phyloP scores from a whole-genome alignment of 805 yeast genomes.

The Pichia exigua region DNA sequence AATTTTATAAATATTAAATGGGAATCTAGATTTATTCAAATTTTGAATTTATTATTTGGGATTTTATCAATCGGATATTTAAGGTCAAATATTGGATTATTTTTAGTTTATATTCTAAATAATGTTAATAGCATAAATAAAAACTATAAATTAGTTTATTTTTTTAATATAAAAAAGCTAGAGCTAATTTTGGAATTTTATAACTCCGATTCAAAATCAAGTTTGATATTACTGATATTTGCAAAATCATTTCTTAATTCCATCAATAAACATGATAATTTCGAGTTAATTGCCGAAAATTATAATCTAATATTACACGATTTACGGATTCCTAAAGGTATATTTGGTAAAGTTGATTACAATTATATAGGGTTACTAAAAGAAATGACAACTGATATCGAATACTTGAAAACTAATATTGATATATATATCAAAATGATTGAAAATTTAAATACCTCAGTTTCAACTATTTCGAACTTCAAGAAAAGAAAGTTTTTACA shows the following conservation, averaged over 20 bases:
- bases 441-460: not conserved
- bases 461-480: not conserved
- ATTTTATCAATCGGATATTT: conserved; percentile 24
- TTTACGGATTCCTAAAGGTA: not conserved
- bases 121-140: conserved; percentile 13
- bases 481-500: not conserved
- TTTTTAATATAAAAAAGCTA: conserved; percentile 13
- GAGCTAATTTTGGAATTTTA: not conserved
- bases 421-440: not conserved
- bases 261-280: conserved; percentile 2
- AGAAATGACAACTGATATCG: conserved; percentile 5
- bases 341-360: conserved; percentile 13
- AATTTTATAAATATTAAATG: conserved; percentile 20
- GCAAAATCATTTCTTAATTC: conserved; percentile 1
- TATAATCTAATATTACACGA: not conserved
- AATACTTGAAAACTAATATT: not conserved
- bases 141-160: conserved; percentile 13
- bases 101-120: conserved; percentile 16
- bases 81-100: conserved; percentile 14
- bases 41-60: conserved; percentile 21
- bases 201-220: not conserved
- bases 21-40: conserved; percentile 13
- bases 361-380: conserved; percentile 6
- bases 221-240: conserved; percentile 5
- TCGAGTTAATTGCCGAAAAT: conserved; percentile 12